Evolutionary conservation across 306 rosid genomes (phyloP).

Genomic region (barrel medic (Medicago truncatula)): DNA sequence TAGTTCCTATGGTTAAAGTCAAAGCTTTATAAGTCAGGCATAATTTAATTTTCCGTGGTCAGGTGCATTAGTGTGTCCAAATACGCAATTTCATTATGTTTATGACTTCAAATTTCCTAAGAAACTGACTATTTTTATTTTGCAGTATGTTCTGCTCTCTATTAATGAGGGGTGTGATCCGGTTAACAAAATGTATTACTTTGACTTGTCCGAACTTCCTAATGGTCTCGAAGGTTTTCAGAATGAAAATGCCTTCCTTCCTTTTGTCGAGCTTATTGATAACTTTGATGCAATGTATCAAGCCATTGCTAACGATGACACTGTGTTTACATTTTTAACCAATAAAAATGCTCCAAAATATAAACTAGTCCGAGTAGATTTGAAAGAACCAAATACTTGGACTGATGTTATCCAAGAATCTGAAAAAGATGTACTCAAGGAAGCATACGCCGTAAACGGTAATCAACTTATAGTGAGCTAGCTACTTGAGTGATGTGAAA

Average conservation of each 20-base stretch:
- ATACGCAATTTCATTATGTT: too few species aligned
- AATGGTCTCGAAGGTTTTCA: conserved; percentile 70
- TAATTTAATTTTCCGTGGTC: too few species aligned
- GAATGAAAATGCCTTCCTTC: conserved; percentile 68
- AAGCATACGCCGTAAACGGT: conserved; percentile 80
- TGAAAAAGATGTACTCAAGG: conserved; percentile 79
- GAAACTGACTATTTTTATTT: conserved; percentile 28
- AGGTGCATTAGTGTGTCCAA: too few species aligned
- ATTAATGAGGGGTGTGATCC: conserved; percentile 86
- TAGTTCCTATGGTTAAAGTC: too few species aligned
- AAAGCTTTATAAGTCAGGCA: too few species aligned
- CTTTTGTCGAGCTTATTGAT: conserved; percentile 77
- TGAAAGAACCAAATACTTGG: conserved; percentile 81
- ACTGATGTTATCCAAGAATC: conserved; percentile 74
- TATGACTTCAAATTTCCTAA: too few species aligned
- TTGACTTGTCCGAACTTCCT: conserved; percentile 72
- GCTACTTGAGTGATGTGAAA: conserved; percentile 93
- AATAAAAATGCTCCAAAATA: conserved; percentile 94
- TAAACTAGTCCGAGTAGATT: conserved; percentile 80
- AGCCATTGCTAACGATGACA: conserved; percentile 79
- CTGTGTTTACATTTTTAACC: conserved; percentile 74
- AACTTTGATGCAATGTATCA: conserved; percentile 71
- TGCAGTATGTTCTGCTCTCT: conserved; percentile 70
- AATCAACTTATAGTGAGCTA: conserved; percentile 76
- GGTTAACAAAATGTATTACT: conserved; percentile 86